phyloP scores from a whole-genome alignment of 495 filamentous ascomycete species.

The Neurospora sp. region DNA sequence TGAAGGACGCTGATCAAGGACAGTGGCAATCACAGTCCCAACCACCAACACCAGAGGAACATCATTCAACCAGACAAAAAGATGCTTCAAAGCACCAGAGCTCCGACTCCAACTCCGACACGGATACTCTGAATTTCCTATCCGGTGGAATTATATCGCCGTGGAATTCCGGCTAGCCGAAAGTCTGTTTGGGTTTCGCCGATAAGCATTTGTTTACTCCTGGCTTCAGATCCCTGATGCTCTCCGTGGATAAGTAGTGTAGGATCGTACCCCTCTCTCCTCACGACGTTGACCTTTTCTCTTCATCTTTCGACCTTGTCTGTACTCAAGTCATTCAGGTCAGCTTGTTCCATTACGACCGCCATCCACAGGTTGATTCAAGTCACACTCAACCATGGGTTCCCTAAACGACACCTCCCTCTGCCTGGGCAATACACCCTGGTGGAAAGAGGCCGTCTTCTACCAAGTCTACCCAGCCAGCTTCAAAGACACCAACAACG shows the following conservation, averaged over 20 bases:
- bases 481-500: constrained; percentile 56
- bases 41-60: neutral
- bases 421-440: neutral
- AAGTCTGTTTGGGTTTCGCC: neutral
- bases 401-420: neutral
- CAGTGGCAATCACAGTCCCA: neutral
- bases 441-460: constrained; percentile 34
- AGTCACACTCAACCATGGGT: neutral
- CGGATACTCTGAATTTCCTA: neutral
- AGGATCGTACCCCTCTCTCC: neutral
- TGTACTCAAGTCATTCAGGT: neutral
- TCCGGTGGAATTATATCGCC: no score
- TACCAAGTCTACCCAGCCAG: constrained; percentile 52
- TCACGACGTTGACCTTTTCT: neutral
- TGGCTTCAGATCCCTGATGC: neutral
- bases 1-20: neutral
- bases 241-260: neutral
- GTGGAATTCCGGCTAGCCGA: neutral
- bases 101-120: neutral
- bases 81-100: neutral
- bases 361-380: neutral
- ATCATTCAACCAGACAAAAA: neutral
- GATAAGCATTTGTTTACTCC: neutral
- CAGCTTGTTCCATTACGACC: neutral
- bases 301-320: neutral